Conservation (phyloP, 306 rosid species). For the Cicer pinnatifidum region DNA sequence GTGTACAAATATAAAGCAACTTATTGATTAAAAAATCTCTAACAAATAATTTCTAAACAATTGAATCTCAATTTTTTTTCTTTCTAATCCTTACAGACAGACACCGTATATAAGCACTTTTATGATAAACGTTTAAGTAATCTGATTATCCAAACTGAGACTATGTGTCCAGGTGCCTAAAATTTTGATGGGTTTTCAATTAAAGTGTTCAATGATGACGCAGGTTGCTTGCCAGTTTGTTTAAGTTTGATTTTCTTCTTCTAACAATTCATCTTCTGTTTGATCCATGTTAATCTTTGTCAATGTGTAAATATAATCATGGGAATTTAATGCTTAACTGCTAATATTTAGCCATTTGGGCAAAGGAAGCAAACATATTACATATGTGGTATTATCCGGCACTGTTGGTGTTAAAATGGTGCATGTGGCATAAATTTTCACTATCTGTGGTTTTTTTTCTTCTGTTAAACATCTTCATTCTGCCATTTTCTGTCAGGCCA, state of each 20-base stretch:
- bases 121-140: no score
- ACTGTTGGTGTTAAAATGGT: constrained; percentile 7
- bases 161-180: background rate
- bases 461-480: constrained; percentile 35
- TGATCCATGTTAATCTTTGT: constrained; percentile 31
- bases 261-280: constrained; percentile 1
- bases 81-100: no score
- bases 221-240: background rate
- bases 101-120: no score
- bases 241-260: background rate
- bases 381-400: background rate
- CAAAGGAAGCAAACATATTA: constrained; percentile 1
- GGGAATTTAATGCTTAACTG: constrained; percentile 16
- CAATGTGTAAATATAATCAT: background rate
- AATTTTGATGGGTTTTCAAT: constrained; percentile 1
- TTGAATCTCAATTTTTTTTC: no score
- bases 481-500: constrained; percentile 59
- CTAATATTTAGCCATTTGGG: constrained; percentile 8
- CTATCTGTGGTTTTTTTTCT: background rate
- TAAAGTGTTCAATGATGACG: background rate
- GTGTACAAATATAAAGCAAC: no score
- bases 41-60: no score
- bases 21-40: no score
- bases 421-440: background rate
- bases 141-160: no score